phyloP scores from a whole-genome alignment of 345 rosid species.

The Arabis alpina region DNA sequence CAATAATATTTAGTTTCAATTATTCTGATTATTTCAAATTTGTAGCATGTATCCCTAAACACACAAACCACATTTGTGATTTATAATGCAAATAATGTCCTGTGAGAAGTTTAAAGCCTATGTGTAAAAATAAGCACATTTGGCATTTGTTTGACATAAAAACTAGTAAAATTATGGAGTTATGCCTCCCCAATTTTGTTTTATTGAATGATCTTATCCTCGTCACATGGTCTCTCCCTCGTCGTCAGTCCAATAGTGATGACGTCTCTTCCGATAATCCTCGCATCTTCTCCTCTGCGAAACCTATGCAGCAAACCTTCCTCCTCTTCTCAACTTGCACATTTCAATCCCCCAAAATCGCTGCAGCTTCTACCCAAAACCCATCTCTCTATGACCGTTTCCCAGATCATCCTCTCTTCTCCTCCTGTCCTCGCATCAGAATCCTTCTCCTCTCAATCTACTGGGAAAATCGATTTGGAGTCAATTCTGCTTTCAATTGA shows the following conservation, averaged over 20 bases:
- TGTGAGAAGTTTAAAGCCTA: too few species aligned
- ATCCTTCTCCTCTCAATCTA: slow-evolving; percentile 36
- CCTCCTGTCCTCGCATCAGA: slow-evolving; percentile 74
- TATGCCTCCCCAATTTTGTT: too few species aligned
- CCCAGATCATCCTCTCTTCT: slow-evolving; percentile 49
- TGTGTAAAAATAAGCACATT: too few species aligned
- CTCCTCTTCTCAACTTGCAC: background rate
- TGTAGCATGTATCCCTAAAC: too few species aligned
- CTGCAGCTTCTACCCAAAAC: slow-evolving; percentile 39
- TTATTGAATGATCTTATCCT: too few species aligned
- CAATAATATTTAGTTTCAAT: too few species aligned
- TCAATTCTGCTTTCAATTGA: slow-evolving; percentile 65
- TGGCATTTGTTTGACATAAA: too few species aligned
- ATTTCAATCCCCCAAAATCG: background rate
- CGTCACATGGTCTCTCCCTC: slow-evolving; percentile 18
- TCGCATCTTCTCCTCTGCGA: slow-evolving; percentile 37
- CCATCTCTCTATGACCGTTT: slow-evolving; percentile 46
- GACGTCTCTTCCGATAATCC: slow-evolving; percentile 36
- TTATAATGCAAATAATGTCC: too few species aligned
- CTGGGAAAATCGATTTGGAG: slow-evolving; percentile 73
- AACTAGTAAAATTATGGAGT: too few species aligned
- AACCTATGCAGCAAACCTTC: slow-evolving; percentile 15
- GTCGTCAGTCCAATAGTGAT: background rate
- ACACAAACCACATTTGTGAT: too few species aligned
- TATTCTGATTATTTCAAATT: too few species aligned